These are phyloP conservation scores for Aspergillus affinis DNA, from an alignment of 495 filamentous ascomycete genomes.

Conservation along the genomic window DNA sequence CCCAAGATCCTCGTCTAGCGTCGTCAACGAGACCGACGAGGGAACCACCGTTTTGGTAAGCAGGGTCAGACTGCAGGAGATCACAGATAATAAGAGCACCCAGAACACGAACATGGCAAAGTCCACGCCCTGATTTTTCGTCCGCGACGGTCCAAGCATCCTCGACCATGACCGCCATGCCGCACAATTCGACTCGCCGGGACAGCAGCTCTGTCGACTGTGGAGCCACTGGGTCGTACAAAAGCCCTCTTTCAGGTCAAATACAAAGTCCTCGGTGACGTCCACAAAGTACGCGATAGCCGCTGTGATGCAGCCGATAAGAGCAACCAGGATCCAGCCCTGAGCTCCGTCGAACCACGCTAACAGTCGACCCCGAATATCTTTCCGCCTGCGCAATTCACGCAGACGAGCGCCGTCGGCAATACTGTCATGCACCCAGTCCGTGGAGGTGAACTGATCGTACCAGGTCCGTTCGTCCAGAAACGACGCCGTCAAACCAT, in stretches of 20 bases:
- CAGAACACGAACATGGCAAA: constrained; percentile 69
- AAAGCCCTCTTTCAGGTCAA: constrained; percentile 89
- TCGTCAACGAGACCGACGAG: constrained; percentile 79
- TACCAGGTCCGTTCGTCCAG: constrained; percentile 94
- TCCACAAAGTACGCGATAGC: constrained; percentile 86
- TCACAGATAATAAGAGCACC: constrained; percentile 69
- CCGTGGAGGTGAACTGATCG: constrained; percentile 97
- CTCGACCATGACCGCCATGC: constrained; percentile 78
- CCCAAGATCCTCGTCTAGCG: constrained; percentile 79
- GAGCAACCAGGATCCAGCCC: constrained; percentile 90
- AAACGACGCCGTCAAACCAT: constrained; percentile 50
- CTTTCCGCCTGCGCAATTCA: constrained; percentile 75
- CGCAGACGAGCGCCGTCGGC: constrained; percentile 90
- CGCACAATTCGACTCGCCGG: constrained; percentile 59
- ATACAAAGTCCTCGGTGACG: constrained; percentile 77
- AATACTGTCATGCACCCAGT: constrained; percentile 98
- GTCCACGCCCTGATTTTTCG: constrained; percentile 66
- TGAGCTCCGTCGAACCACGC: constrained; percentile 84
- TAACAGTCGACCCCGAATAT: constrained; percentile 74
- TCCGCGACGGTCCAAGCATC: constrained; percentile 51
- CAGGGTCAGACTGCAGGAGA: constrained; percentile 77
- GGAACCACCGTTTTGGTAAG: constrained; percentile 89
- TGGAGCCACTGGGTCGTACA: constrained; percentile 71
- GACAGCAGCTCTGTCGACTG: constrained; percentile 77
- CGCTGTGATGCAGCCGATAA: constrained; percentile 87